Evolutionary conservation across 73 alveolate genomes (phyloP), one percentile per base, ranked within the genome.

Genomic region (Halteria grandinella): DNA sequence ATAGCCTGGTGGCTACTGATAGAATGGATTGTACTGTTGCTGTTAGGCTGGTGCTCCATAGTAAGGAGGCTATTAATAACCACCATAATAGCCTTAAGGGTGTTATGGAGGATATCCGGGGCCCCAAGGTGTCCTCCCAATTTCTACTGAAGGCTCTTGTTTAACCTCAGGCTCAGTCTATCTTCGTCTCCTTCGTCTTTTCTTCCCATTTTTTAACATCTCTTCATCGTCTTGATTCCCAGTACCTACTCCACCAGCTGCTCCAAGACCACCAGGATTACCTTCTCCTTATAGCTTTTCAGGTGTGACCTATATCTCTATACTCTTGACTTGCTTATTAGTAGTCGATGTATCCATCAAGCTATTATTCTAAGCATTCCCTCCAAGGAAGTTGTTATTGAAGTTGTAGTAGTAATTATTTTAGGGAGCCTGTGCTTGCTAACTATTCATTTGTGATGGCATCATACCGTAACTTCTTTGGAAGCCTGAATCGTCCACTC

Each of bases 221-320:
- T 11, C n/a, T 7, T 36, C 47, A 11, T 36, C 47, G 47, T 36
- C 47, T 36, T 36, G n/a, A 11, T 36, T 11, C 47, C 11, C 47
- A 11, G 47, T 7, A 36, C n/a, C 47, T 36, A 11, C 47, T n/a
- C n/a, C n/a, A n/a, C n/a, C n/a, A n/a, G n/a, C n/a, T n/a, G n/a
- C n/a, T n/a, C n/a, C n/a, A n/a, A n/a, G n/a, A n/a, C 45, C 45
- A 5, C 40, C 62, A 36, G 36, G 12, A 24, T 7, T 21, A 17
- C 20, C 27, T 25, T 62, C 40, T 5, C 41, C 60, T 4, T n/a
- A 4, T 17, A 39, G 41, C 17, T 39, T 36, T 45, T 62, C 78
- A 6, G 78, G 78, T 6, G 78, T 39, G 11, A 62, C 78, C 27
- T 62, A 41, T 4, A 62, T 31, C 41, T 62, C 78, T 7, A 39